phyloP scores from a whole-genome alignment of 208 protist genomes.

The Vickermania spadyakhi region DNA sequence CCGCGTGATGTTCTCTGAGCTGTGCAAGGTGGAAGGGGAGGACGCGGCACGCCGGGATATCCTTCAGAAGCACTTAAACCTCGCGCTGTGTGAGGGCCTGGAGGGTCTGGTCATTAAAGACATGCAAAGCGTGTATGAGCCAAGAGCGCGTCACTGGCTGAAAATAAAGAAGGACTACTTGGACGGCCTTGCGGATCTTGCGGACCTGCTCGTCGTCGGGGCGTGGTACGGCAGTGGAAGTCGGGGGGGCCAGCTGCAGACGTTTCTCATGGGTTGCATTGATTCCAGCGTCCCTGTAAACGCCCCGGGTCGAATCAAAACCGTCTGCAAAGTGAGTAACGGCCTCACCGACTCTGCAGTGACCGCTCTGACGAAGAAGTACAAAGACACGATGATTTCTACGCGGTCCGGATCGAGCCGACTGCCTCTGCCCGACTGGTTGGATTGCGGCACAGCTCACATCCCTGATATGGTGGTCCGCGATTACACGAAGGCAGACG shows the following conservation, averaged over 20 bases:
- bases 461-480: slow-evolving; percentile 59
- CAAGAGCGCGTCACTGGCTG: slow-evolving; percentile 70
- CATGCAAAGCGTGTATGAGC: slow-evolving; percentile 49
- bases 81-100: slow-evolving; percentile 45
- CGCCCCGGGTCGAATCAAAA: slow-evolving; percentile 37
- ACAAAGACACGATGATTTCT: slow-evolving; percentile 28
- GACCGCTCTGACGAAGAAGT: slow-evolving; percentile 34
- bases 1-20: slow-evolving; percentile 55
- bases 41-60: slow-evolving; percentile 14
- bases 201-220: slow-evolving; percentile 75
- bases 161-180: slow-evolving; percentile 91
- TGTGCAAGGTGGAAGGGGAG: slow-evolving; percentile 32
- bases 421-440: slow-evolving; percentile 23
- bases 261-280: slow-evolving; percentile 66
- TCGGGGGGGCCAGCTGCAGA: slow-evolving; percentile 51
- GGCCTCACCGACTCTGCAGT: slow-evolving; percentile 46
- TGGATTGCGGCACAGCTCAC: slow-evolving; percentile 30
- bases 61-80: slow-evolving; percentile 41
- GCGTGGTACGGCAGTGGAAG: slow-evolving; percentile 71
- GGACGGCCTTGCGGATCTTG: slow-evolving; percentile 61
- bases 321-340: slow-evolving; percentile 73
- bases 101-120: slow-evolving; percentile 85
- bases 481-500: slow-evolving; percentile 30
- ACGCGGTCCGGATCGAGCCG: slow-evolving; percentile 2
- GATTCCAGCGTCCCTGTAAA: slow-evolving; percentile 24